Evolutionary conservation across 495 filamentous ascomycete genomes (phyloP), one percentile per base, ranked within the genome.

Genomic region (Gamarada debralockiae): DNA sequence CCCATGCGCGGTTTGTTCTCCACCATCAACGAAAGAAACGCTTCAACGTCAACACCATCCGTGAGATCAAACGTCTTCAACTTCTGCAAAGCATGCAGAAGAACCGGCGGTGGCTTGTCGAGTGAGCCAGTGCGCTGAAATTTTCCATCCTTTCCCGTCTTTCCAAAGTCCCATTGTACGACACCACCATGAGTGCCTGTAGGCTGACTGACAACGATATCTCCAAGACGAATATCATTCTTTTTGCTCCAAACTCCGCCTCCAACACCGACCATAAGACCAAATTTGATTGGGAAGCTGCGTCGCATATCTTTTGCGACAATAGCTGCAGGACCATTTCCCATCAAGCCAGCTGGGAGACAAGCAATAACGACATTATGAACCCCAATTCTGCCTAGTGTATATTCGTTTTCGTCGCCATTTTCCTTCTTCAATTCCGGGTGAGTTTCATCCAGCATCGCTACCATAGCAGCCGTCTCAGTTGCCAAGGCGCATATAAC

Each of bases 291-390:
- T 1, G 36, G 40, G 39, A 75, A 74, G 9, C 51, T 70, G 22
- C 56, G 53, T 1, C 45, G 48, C 57, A 77, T 61, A 13, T 72
- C 55, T 21, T 45, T 62, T 20, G 63, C 63, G 20, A 70, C 65
- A n/a, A 50, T 65, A 20, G 62, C 62, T 1, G 72, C 71, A 29
- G 68, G 59, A 21, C 57, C 52, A 25, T 50, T 64, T 29, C 65
- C 60, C 14, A 48, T 53, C n/a, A 55, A 56, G 14, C 59, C 56
- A 9, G 53, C 55, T 1, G 75, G 75, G 38, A 79, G 55, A 47
- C 68, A 73, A 3, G 69, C 66, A 43, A 80, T 65, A 15, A 71
- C 71, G 27, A 78, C 52, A 54, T n/a, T n/a, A n/a, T n/a, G n/a
- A n/a, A n/a, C n/a, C n/a, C n/a, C n/a, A n/a, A n/a, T n/a, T n/a